phyloP scores from a whole-genome alignment of 805 yeast species.

The Metschnikowia amazonensis region DNA sequence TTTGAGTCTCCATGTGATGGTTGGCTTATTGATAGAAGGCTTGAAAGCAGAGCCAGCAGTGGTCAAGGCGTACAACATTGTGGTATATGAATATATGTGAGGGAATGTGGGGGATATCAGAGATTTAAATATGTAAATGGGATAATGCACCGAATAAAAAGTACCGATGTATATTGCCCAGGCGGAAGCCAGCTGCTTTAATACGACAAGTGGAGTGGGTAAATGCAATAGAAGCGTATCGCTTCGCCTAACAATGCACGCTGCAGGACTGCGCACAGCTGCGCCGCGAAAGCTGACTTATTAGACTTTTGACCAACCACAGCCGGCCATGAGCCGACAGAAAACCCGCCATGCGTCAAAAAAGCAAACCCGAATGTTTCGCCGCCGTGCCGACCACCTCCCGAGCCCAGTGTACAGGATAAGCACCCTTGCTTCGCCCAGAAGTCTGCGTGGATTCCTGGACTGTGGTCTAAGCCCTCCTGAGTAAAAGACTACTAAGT shows the following conservation, averaged over 20 bases:
- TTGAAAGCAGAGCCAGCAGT: conserved; percentile 38
- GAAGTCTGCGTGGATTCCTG: background rate
- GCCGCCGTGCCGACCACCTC: background rate
- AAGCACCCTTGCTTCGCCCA: background rate
- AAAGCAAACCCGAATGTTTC: background rate
- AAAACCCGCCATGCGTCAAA: background rate
- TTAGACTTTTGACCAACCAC: background rate
- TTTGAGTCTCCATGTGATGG: conserved; percentile 35
- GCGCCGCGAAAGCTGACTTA: background rate
- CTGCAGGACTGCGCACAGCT: background rate
- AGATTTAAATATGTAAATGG: too few relatives aligned
- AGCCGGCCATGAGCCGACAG: background rate
- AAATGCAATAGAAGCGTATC: conserved; percentile 5
- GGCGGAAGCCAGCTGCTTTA: background rate
- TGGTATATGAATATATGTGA: background rate
- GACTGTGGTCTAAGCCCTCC: too few relatives aligned
- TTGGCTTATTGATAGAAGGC: conserved; percentile 32
- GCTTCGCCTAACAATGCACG: conserved; percentile 4
- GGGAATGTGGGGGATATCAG: background rate
- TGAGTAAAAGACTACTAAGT: too few relatives aligned
- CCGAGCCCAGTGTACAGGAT: background rate
- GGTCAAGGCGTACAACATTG: conserved; percentile 30
- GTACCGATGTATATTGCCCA: background rate
- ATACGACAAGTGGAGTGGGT: background rate
- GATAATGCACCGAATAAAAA: too few relatives aligned